Base-by-base conservation (phyloP, 2,329 filamentous ascomycete genomes). In the Calonectria henricotiae region DNA sequence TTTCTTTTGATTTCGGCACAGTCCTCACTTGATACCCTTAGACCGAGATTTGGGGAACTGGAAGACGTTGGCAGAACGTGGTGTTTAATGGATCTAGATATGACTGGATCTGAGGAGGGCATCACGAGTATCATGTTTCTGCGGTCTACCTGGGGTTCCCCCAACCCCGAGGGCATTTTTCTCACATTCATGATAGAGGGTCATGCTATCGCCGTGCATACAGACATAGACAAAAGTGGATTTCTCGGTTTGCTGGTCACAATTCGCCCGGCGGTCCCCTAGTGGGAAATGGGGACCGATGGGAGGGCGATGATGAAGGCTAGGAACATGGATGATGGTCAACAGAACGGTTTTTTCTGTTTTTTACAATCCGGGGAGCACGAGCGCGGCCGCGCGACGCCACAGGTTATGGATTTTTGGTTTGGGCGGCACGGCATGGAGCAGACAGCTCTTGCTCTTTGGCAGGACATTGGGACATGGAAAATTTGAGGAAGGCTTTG, bases 191-290 rank as follows among this genome's bases (percentile, higher is more conserved):
- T 80, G 78, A 82, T 82, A 84, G 81, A 84, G 80, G 82, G 81
- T 84, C 82, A 82, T 84, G 82, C 79, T 81, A 82, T 84, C 82
- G 82, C 82, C 82, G 82, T 83, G 79, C 80, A 30, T 30, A 30
- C 27, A 82, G 75, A 82, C 84, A 88, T 90, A 90, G 88, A 90
- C 86, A 89, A 90, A 90, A 89, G 87, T 87, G 87, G 88, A 89
- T 89, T 89, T 88, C 87, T 89, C 88, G 84, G 86, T 87, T 88
- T 83, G 88, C 85, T 86, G 83, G 86, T 85, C 72, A 69, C 55
- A 71, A 80, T 77, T 78, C 78, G 81, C 82, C 82, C 78, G 75
- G 76, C 77, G 76, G 76, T 77, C 79, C 79, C 76, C 73, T 71
- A 62, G 51, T 66, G 64, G 76, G 75, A 75, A 76, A 80, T 74